These are phyloP conservation scores for Suhomyces kilbournensis DNA, from an alignment of 805 yeast species.

Conservation along the genomic window DNA sequence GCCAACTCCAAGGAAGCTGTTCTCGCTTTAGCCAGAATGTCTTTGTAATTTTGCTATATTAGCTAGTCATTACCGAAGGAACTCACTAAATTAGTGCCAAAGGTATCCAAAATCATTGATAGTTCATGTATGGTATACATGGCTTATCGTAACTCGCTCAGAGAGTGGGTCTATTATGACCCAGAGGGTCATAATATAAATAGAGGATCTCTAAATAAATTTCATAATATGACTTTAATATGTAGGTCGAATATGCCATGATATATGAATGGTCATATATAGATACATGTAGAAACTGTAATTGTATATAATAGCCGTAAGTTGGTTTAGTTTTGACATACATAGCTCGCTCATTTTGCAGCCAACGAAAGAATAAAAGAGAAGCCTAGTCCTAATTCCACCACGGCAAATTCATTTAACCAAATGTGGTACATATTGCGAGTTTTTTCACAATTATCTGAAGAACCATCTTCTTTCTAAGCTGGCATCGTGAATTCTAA, in stretches of 20 bases:
- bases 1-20: slow-evolving; percentile 78
- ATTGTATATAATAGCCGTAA: too few species aligned
- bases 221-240: neutral
- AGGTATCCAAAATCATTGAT: neutral
- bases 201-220: neutral
- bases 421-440: neutral
- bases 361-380: neutral
- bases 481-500: neutral
- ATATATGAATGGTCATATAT: too few species aligned
- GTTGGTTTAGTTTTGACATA: neutral
- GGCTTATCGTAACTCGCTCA: neutral
- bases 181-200: neutral
- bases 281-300: too few species aligned
- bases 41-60: slow-evolving; percentile 6
- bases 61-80: neutral
- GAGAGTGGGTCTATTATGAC: neutral
- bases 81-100: neutral
- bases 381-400: neutral
- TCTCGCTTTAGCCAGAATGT: slow-evolving; percentile 59
- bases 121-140: too few species aligned
- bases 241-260: neutral
- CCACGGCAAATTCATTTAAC: neutral
- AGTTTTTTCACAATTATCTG: neutral
- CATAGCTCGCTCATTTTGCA: neutral
- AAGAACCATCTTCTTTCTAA: too few species aligned